phyloP scores from a whole-genome alignment of 2,329 filamentous ascomycete genomes.

The Aschersonia sp. region DNA sequence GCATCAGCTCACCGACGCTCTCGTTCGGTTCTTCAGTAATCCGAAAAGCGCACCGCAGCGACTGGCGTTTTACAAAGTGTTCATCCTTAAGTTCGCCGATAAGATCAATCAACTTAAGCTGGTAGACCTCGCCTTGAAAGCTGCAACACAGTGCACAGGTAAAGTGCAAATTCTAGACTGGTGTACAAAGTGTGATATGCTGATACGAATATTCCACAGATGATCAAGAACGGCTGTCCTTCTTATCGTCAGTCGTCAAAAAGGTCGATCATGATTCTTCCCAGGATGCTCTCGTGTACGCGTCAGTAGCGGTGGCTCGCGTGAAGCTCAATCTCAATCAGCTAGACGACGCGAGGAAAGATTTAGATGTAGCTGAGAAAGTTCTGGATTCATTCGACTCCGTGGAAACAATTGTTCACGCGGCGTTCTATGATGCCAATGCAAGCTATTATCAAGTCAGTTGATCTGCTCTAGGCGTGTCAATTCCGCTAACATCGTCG shows the following conservation, averaged over 20 bases:
- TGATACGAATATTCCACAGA: conserved; percentile 33
- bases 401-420: conserved; percentile 89
- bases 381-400: conserved; percentile 87
- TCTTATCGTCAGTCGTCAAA: conserved; percentile 68
- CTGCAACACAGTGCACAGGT: conserved; percentile 75
- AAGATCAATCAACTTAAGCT: conserved; percentile 99
- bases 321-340: conserved; percentile 73
- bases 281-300: conserved; percentile 92
- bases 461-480: neutral
- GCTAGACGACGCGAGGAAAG: conserved; percentile 68
- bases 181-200: too few species aligned
- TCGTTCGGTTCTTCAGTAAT: conserved; percentile 78
- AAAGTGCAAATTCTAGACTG: too few species aligned
- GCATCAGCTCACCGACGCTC: conserved; percentile 89
- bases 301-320: conserved; percentile 75
- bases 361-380: conserved; percentile 74
- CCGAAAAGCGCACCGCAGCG: conserved; percentile 70
- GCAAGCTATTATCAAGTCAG: conserved; percentile 78
- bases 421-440: conserved; percentile 89
- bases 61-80: conserved; percentile 81
- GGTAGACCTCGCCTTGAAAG: conserved; percentile 76
- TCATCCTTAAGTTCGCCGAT: conserved; percentile 90
- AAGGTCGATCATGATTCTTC: conserved; percentile 87
- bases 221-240: conserved; percentile 70
- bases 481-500: neutral